These are phyloP conservation scores for Globisporangium acanthophoron DNA, from an alignment of 352 stramenopile genomes.

Conservation along the genomic window DNA sequence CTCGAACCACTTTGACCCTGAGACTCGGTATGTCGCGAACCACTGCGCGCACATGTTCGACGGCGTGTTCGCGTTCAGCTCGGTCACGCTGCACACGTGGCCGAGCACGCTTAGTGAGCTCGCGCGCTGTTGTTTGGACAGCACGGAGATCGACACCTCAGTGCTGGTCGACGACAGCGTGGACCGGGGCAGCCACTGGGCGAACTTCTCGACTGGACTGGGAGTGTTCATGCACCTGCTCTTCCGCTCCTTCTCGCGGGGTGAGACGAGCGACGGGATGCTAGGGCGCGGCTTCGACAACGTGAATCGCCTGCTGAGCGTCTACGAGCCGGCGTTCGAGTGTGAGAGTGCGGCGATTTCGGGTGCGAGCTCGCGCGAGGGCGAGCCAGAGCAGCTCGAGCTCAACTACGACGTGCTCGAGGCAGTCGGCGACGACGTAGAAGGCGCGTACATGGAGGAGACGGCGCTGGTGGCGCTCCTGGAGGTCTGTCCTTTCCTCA, in stretches of 20 bases:
- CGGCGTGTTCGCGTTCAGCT: slow-evolving; percentile 54
- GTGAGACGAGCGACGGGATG: slow-evolving; percentile 41
- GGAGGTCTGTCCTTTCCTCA: slow-evolving; percentile 10
- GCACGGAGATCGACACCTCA: slow-evolving; percentile 33
- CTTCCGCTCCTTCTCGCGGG: slow-evolving; percentile 40
- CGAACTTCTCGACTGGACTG: slow-evolving; percentile 57
- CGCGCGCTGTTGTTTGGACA: slow-evolving; percentile 47
- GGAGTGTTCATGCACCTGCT: slow-evolving; percentile 63
- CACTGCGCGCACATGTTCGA: slow-evolving; percentile 47
- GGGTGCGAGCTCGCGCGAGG: background rate
- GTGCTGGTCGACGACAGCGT: slow-evolving; percentile 51
- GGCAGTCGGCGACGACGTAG: background rate
- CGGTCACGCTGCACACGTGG: slow-evolving; percentile 56
- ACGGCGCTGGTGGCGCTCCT: slow-evolving; percentile 1
- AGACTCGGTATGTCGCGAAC: slow-evolving; percentile 31
- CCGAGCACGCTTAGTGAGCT: slow-evolving; percentile 40
- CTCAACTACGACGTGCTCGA: slow-evolving; percentile 8
- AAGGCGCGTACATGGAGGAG: slow-evolving; percentile 9
- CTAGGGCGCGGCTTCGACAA: slow-evolving; percentile 70
- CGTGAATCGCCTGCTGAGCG: slow-evolving; percentile 50
- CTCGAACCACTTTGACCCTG: slow-evolving; percentile 49
- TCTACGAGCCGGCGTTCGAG: slow-evolving; percentile 22
- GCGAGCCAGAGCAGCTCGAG: background rate
- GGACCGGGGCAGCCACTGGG: slow-evolving; percentile 43
- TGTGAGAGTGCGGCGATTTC: background rate